Evolutionary conservation across 805 yeast genomes (phyloP), one percentile per base, ranked within the genome.

Genomic region (Yarrowia alimentaria): DNA sequence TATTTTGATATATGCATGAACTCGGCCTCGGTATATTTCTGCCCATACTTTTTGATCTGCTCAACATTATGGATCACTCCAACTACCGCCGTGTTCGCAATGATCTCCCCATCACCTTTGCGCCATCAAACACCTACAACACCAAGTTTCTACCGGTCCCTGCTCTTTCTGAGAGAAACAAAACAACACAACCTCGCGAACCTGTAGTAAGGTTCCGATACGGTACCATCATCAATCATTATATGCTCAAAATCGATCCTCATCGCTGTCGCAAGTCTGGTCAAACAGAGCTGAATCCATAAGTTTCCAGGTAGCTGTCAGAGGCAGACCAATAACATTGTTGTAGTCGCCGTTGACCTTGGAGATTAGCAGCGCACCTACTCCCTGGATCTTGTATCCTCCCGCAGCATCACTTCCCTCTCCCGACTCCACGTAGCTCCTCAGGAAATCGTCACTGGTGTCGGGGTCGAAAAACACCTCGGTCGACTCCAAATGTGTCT

Each of bases 391-490:
- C 58, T 80, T 81, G 68, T 86, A 90, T 0, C 99, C 99, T 5
- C 97, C 99, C 2, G 98, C 96, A 1, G 86, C 97, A 40, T 75
- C 75, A 6, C 72, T 52, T 1, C 93, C 98, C 63, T 91, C 97
- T 17, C 75, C 82, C 2, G 81, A 68, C 2, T 73, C 73, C 9
- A 85, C 83, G 64, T 91, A 91, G 12, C 72, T 68, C 19, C 74
- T 61, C 4, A 91, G 60, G 30, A 81, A 70, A n/a, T 71, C 78
- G 56, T 78, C 79, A 1, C 80, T 72, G 11, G 80, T 65, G 7
- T 67, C 62, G 24, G 54, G 54, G 38, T 67, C 64, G 54, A 70
- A 70, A 26, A 52, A 53, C 14, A 70, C 72, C 28, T 57, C 58
- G 18, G 80, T 75, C 20, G 64, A 66, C 37, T 78, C 83, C 58